Percentiles rank a stretch among this genome's conserved stretches.
phyloP scores from a whole-genome alignment of 2,329 filamentous ascomycete genomes.

The Balansia obtecta region DNA sequence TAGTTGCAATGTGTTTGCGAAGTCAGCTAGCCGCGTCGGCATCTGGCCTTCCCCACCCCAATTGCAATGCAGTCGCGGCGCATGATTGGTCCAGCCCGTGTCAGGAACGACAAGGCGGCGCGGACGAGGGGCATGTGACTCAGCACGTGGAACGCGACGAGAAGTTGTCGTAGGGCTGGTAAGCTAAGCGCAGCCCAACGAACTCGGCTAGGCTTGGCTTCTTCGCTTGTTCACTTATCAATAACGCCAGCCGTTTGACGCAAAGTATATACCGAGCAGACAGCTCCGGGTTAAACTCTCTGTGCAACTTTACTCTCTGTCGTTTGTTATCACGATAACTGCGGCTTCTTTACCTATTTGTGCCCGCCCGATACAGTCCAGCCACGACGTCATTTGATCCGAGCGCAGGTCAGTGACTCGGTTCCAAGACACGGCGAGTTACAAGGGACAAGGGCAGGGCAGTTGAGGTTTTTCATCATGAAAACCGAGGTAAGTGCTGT shows the following conservation, averaged over 20 bases:
- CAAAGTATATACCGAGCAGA: not conserved
- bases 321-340: no score
- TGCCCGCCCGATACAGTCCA: not conserved
- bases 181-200: not conserved
- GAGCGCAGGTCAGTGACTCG: not conserved
- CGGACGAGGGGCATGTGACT: not conserved
- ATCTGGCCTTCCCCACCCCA: not conserved
- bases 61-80: not conserved
- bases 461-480: conserved; percentile 9
- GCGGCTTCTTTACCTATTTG: not conserved
- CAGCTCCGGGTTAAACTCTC: not conserved
- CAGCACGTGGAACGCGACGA: not conserved
- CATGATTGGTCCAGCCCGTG: not conserved
- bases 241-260: not conserved
- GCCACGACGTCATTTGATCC: not conserved
- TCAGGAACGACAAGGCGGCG: not conserved
- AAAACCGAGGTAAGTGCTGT: conserved; percentile 10
- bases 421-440: not conserved
- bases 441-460: not conserved
- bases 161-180: not conserved
- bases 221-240: not conserved
- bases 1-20: no score
- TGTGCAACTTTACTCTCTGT: not conserved
- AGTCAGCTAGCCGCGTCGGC: not conserved
- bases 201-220: not conserved